Evolutionary conservation across 2,329 filamentous ascomycete genomes (phyloP).

Genomic region (Fusarium buxicola): DNA sequence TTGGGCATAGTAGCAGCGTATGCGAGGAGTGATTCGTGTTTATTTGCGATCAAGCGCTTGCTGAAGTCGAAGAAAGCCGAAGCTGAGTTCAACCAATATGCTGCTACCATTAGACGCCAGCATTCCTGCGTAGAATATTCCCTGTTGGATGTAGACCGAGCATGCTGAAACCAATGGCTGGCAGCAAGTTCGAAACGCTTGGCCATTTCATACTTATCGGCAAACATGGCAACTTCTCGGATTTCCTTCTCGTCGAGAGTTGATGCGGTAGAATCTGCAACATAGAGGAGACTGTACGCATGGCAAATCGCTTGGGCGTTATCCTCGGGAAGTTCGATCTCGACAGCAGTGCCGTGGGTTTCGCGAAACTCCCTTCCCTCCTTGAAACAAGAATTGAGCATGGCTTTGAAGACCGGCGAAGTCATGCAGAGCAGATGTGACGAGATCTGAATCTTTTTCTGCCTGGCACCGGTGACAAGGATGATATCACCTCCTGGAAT

Average conservation of each 20-base stretch:
- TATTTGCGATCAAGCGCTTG: background rate
- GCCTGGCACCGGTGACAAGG: background rate
- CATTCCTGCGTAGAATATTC: background rate
- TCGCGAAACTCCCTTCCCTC: background rate
- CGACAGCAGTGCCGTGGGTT: background rate
- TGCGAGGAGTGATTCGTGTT: background rate
- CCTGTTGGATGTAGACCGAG: background rate
- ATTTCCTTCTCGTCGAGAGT: slow-evolving; percentile 1
- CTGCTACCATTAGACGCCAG: slow-evolving; percentile 1
- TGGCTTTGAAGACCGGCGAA: slow-evolving; percentile 4
- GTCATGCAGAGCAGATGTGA: background rate
- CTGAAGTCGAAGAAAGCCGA: background rate
- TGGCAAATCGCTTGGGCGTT: background rate
- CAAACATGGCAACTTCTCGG: background rate
- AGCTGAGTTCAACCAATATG: background rate
- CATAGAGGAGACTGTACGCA: slow-evolving; percentile 1
- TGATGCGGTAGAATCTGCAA: background rate
- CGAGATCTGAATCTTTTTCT: background rate
- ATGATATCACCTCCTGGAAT: slow-evolving; percentile 3
- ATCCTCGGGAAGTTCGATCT: slow-evolving; percentile 13
- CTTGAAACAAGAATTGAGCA: slow-evolving; percentile 9
- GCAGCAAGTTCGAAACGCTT: background rate
- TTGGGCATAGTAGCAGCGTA: background rate
- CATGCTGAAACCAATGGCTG: slow-evolving; percentile 1
- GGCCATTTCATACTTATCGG: background rate